Evolutionary conservation across 768 basidiomycete genomes (phyloP).

Genomic region (Pleurotus djamor): DNA sequence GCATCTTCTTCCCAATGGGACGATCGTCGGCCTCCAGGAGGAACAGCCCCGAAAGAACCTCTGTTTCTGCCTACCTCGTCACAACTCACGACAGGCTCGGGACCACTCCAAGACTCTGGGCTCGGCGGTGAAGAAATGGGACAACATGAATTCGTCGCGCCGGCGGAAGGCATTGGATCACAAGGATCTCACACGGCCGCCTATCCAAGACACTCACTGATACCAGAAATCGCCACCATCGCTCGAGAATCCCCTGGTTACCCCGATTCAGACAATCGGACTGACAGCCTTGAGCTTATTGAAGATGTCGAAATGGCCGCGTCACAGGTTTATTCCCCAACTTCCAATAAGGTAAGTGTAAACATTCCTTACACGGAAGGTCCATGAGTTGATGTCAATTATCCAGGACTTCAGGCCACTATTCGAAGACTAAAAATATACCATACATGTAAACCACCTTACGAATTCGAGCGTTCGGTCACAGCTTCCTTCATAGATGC

Average conservation of each 20-base stretch:
- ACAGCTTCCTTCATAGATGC: background rate
- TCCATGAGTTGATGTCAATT: background rate
- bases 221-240: background rate
- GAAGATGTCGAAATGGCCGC: slow-evolving; percentile 35
- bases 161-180: slow-evolving; percentile 14
- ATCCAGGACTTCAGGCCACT: slow-evolving; percentile 44
- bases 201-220: slow-evolving; percentile 20
- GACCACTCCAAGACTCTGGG: slow-evolving; percentile 55
- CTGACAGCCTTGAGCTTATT: slow-evolving; percentile 31
- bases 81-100: slow-evolving; percentile 57
- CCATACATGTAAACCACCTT: background rate
- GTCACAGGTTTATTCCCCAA: slow-evolving; percentile 32
- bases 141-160: slow-evolving; percentile 48
- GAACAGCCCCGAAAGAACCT: slow-evolving; percentile 23
- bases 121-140: slow-evolving; percentile 69
- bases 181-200: slow-evolving; percentile 24
- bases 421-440: slow-evolving; percentile 41
- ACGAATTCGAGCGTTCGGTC: too few relatives aligned
- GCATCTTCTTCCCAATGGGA: slow-evolving; percentile 13
- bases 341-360: background rate
- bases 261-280: slow-evolving; percentile 17
- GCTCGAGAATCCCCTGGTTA: slow-evolving; percentile 10
- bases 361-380: background rate
- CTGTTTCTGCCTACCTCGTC: slow-evolving; percentile 47
- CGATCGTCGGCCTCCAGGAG: background rate